Conservation (phyloP, 495 filamentous ascomycete genomes). For the Cetradonia linearis region DNA sequence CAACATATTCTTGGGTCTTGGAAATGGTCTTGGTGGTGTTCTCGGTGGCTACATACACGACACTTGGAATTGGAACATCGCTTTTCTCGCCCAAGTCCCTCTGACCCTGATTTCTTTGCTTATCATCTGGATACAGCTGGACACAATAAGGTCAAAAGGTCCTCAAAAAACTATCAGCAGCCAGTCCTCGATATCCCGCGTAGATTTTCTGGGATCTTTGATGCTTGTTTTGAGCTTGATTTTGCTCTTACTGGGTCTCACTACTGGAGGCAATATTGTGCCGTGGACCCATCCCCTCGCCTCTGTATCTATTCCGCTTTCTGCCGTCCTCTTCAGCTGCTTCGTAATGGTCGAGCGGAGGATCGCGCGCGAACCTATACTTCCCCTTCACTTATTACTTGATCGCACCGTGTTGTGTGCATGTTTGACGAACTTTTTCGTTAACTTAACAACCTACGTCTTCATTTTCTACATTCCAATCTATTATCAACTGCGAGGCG, state of each 20-base stretch:
- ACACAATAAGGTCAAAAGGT: constrained; percentile 16
- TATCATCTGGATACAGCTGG: constrained; percentile 47
- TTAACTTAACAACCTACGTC: constrained; percentile 40
- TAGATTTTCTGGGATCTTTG: constrained; percentile 74
- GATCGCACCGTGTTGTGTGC: constrained; percentile 62
- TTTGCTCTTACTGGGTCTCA: constrained; percentile 67
- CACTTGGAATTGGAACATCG: constrained; percentile 48
- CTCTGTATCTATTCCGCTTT: constrained; percentile 55
- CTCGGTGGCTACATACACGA: constrained; percentile 62
- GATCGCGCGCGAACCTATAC: constrained; percentile 64
- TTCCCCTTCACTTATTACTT: constrained; percentile 67
- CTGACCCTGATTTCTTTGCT: constrained; percentile 45
- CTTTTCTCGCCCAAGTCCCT: constrained; percentile 59
- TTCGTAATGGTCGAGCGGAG: constrained; percentile 60
- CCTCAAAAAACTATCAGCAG: neutral
- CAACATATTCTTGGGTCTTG: constrained; percentile 55
- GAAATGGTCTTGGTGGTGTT: constrained; percentile 58
- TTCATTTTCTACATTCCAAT: constrained; percentile 70
- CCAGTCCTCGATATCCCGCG: constrained; percentile 38
- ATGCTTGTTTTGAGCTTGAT: constrained; percentile 61
- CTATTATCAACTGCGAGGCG: constrained; percentile 68
- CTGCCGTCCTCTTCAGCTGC: constrained; percentile 39
- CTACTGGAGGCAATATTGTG: constrained; percentile 73
- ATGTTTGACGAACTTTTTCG: constrained; percentile 68
- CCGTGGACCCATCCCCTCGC: constrained; percentile 79